phyloP scores from a whole-genome alignment of 2,329 filamentous ascomycete species.

The Pochonia chlamydosporia region DNA sequence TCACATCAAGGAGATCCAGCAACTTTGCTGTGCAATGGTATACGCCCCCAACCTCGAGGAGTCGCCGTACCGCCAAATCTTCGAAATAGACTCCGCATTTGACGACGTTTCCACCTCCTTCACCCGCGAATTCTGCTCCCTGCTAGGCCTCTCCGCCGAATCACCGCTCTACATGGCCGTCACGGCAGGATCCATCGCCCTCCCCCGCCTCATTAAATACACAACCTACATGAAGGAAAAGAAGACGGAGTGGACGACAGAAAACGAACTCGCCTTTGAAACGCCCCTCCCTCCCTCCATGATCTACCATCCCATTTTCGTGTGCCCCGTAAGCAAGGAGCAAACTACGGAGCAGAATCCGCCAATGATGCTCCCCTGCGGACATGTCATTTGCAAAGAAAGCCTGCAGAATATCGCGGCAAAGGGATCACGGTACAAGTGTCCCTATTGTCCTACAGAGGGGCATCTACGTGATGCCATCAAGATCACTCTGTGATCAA shows the following conservation, averaged over 20 bases:
- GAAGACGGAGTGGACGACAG: constrained; percentile 90
- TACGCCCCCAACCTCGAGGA: constrained; percentile 67
- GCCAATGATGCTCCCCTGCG: constrained; percentile 94
- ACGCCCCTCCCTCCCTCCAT: constrained; percentile 53
- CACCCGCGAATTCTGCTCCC: constrained; percentile 87
- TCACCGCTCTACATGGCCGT: constrained; percentile 90
- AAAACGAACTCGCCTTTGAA: constrained; percentile 81
- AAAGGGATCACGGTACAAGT: constrained; percentile 82
- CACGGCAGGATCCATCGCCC: constrained; percentile 85
- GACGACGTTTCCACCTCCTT: constrained; percentile 82
- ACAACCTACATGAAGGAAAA: constrained; percentile 82
- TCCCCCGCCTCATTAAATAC: constrained; percentile 84
- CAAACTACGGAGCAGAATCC: constrained; percentile 91
- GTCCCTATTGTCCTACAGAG: constrained; percentile 89
- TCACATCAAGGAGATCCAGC: constrained; percentile 73
- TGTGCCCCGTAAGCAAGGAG: constrained; percentile 95
- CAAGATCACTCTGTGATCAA: constrained; percentile 57
- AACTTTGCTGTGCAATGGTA: constrained; percentile 74
- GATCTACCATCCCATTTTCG: constrained; percentile 93
- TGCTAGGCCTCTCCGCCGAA: constrained; percentile 83
- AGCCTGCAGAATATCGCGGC: constrained; percentile 71
- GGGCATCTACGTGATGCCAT: constrained; percentile 70
- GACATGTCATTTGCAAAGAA: constrained; percentile 87
- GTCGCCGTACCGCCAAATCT: constrained; percentile 76
- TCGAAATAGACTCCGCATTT: constrained; percentile 71